A percentile compares a stretch with the other conserved stretches of the same genome.
Conservation (phyloP, 495 filamentous ascomycete genomes). For the Pyrenula massariospora region DNA sequence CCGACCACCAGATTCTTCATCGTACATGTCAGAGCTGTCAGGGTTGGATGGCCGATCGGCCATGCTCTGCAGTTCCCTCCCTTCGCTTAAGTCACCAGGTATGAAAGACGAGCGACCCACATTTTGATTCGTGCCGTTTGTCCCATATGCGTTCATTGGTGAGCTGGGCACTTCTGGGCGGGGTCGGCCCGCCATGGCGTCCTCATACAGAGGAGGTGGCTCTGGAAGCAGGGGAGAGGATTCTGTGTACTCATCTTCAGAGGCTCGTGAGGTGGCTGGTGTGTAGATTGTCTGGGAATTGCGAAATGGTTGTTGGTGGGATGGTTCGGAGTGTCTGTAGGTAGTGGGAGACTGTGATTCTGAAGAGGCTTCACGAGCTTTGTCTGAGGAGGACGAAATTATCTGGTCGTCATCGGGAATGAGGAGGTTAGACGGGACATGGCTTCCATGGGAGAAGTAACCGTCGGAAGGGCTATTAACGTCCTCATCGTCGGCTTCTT, state of each 20-base stretch:
- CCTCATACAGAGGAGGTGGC: not conserved
- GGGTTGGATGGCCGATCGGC: not conserved
- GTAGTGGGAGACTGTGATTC: not conserved
- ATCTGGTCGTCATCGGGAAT: not conserved
- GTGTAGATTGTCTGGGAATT: not conserved
- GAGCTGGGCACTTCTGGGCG: not conserved
- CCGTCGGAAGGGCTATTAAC: not conserved
- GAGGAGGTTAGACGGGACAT: not conserved
- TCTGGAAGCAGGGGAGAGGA: not conserved
- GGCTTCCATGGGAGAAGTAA: not conserved
- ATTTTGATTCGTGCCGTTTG: not conserved
- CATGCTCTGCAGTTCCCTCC: not conserved
- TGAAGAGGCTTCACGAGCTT: not conserved
- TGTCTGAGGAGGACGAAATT: not conserved
- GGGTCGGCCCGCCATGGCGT: not conserved
- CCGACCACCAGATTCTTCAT: not conserved
- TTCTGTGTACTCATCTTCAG: not conserved
- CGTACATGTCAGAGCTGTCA: not conserved
- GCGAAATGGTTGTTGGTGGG: not conserved
- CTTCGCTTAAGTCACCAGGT: not conserved
- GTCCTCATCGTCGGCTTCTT: not conserved
- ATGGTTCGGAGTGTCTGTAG: not conserved
- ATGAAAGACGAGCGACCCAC: not conserved
- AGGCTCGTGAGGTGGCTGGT: not conserved
- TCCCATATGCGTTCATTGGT: not conserved